These are phyloP conservation scores for Arxiozyma slooffiae DNA, from an alignment of 1,139 yeast species.

Conservation along the genomic window DNA sequence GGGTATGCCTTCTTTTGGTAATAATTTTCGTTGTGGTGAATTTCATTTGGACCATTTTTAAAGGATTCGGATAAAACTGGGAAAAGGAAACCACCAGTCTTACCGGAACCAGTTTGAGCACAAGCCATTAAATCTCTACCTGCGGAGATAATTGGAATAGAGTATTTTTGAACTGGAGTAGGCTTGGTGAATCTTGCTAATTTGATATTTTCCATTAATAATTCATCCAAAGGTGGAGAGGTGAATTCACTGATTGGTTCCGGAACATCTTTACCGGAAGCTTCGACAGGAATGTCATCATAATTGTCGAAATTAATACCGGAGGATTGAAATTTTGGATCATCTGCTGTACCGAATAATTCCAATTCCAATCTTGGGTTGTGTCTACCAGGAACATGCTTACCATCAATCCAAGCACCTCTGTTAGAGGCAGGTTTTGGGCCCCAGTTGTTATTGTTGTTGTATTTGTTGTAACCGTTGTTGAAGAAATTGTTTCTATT, in stretches of 20 bases:
- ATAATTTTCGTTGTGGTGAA: constrained; percentile 40
- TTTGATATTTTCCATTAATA: constrained; percentile 77
- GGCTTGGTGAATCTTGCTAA: constrained; percentile 89
- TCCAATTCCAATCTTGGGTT: constrained; percentile 67
- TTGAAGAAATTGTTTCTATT: constrained; percentile 15
- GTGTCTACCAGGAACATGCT: constrained; percentile 72
- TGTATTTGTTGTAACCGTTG: background rate
- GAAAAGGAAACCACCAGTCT: constrained; percentile 98
- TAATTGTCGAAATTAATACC: constrained; percentile 98
- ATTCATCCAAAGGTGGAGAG: constrained; percentile 81
- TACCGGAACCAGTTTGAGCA: constrained; percentile 99
- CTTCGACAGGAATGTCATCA: constrained; percentile 97
- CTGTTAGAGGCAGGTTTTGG: constrained; percentile 29
- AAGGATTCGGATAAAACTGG: constrained; percentile 92
- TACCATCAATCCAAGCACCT: constrained; percentile 70
- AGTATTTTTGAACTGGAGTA: constrained; percentile 97
- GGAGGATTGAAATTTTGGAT: constrained; percentile 72
- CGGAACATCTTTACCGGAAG: constrained; percentile 90
- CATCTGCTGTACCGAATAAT: constrained; percentile 82
- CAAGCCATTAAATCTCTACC: constrained; percentile 99
- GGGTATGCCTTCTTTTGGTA: constrained; percentile 81
- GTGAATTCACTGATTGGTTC: constrained; percentile 85
- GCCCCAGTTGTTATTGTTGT: constrained; percentile 2
- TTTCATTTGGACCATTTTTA: constrained; percentile 73
- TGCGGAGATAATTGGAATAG: constrained; percentile 89